Conservation (phyloP, 164 flowering plant species). For the Paratinospora sagittata region DNA sequence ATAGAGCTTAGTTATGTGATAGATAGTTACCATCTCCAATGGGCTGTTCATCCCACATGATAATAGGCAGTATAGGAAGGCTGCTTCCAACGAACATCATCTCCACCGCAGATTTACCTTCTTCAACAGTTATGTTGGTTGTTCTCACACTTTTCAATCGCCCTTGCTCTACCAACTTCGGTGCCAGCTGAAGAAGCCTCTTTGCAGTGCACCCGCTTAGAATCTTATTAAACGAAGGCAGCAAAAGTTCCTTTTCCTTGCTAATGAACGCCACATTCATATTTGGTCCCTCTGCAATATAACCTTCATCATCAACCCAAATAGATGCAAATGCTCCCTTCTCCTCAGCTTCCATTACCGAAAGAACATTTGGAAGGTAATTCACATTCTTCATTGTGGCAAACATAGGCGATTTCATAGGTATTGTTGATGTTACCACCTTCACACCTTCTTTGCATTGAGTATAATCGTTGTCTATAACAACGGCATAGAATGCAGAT, state of each 20-base stretch:
- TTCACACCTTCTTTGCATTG: conserved; percentile 75
- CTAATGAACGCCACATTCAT: conserved; percentile 78
- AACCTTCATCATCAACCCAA: conserved; percentile 83
- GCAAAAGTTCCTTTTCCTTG: conserved; percentile 56
- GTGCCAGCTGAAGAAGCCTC: conserved; percentile 71
- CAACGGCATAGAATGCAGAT: conserved; percentile 83
- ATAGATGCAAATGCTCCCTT: conserved; percentile 70
- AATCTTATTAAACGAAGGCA: conserved; percentile 75
- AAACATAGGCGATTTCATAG: conserved; percentile 71
- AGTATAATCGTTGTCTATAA: conserved; percentile 47
- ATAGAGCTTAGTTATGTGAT: not conserved
- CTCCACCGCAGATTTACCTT: conserved; percentile 66
- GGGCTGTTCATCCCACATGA: conserved; percentile 69
- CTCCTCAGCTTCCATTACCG: conserved; percentile 81
- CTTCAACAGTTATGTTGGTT: conserved; percentile 45
- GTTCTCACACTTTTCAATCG: conserved; percentile 42
- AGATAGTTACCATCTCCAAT: conserved; percentile 66
- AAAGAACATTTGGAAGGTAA: conserved; percentile 79
- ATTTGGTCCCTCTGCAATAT: conserved; percentile 85
- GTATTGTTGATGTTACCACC: conserved; percentile 64
- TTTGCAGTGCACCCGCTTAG: conserved; percentile 76
- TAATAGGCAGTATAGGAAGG: conserved; percentile 69
- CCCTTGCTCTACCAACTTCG: conserved; percentile 62
- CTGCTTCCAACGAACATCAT: conserved; percentile 89
- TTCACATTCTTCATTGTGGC: conserved; percentile 87